These are phyloP conservation scores for Russula dissimulans DNA, from an alignment of 768 basidiomycete species.

Conservation along the genomic window DNA sequence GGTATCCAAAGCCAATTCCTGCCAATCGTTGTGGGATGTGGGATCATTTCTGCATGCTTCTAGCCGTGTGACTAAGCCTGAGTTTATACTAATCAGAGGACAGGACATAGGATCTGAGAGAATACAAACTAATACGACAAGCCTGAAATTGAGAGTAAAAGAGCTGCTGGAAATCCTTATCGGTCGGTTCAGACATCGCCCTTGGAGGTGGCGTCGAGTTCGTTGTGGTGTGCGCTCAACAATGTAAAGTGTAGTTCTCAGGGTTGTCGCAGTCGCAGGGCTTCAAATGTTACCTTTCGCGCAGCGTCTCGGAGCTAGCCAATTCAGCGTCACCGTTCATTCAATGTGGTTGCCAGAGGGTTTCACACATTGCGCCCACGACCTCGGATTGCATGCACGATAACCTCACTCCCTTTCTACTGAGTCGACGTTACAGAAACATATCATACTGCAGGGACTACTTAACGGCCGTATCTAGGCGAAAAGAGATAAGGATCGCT, in stretches of 20 bases:
- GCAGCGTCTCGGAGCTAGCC: too few relatives aligned
- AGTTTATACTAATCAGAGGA: not conserved
- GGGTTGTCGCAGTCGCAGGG: not conserved
- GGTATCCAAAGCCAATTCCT: constrained; percentile 22
- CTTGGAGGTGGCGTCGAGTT: constrained; percentile 11
- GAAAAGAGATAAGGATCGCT: not conserved
- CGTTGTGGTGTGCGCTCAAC: not conserved
- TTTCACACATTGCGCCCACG: not conserved
- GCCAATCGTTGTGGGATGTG: constrained; percentile 18
- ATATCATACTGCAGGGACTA: not conserved
- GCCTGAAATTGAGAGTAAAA: constrained; percentile 46
- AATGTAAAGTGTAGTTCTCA: not conserved
- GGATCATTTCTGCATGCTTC: constrained; percentile 30
- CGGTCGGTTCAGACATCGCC: constrained; percentile 23
- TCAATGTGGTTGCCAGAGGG: too few relatives aligned
- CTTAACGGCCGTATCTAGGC: constrained; percentile 36
- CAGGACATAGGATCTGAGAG: not conserved
- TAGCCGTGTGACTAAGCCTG: constrained; percentile 44
- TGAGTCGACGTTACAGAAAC: constrained; percentile 4
- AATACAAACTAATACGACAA: constrained; percentile 40
- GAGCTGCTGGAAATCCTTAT: constrained; percentile 38
- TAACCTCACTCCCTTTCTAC: not conserved
- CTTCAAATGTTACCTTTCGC: too few relatives aligned
- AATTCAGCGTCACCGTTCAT: too few relatives aligned
- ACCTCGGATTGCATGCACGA: not conserved